Conservation (phyloP, 2,329 filamentous ascomycete species). For the Epichloe hybrida region DNA sequence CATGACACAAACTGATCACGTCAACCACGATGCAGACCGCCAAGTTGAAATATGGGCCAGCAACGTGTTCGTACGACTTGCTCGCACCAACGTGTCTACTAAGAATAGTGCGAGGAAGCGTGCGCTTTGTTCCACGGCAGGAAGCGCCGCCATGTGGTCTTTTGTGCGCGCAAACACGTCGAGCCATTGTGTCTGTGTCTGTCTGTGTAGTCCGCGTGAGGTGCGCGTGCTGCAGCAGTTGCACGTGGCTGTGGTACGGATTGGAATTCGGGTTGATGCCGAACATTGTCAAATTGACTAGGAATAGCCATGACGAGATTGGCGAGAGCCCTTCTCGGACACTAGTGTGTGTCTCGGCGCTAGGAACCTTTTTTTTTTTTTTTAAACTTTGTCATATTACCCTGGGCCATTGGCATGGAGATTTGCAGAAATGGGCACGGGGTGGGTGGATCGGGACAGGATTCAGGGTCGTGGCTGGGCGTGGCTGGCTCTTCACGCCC, state of each 20-base stretch:
- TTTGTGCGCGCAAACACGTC: not conserved
- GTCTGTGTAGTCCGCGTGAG: not conserved
- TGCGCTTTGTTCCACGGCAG: not conserved
- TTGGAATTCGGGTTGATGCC: no score
- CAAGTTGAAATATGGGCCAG: not conserved
- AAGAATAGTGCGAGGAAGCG: not conserved
- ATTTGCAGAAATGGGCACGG: not conserved
- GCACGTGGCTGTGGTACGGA: not conserved
- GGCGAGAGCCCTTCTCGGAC: not conserved
- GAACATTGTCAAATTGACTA: not conserved
- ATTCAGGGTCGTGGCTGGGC: not conserved
- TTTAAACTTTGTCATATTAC: no score
- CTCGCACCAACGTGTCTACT: no score
- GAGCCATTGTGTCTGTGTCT: not conserved
- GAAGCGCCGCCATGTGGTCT: not conserved
- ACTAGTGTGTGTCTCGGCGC: not conserved
- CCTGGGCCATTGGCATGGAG: no score
- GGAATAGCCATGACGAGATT: not conserved
- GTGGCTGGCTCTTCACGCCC: not conserved
- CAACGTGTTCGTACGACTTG: conserved; percentile 1
- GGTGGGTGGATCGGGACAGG: not conserved
- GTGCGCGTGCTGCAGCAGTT: not conserved
- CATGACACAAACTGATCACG: not conserved
- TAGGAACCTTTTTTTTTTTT: not conserved
- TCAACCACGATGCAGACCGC: not conserved